phyloP scores from a whole-genome alignment of 2,329 filamentous ascomycete genomes.

The Hyphodiscus sp. region DNA sequence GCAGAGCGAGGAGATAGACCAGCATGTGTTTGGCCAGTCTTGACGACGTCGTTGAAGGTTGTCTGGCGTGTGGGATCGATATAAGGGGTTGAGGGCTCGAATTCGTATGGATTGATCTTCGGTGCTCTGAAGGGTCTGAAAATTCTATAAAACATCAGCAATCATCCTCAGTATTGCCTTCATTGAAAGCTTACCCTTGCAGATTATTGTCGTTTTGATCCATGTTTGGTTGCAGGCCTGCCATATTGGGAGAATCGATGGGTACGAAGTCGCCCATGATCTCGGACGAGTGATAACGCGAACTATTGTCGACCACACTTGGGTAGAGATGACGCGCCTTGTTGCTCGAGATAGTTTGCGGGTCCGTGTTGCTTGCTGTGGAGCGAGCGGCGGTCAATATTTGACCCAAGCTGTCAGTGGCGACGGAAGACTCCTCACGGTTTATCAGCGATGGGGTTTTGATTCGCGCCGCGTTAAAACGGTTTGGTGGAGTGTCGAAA shows the following conservation, averaged over 20 bases:
- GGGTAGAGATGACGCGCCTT: neutral
- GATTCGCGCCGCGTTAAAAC: neutral
- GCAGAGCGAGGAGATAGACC: constrained; percentile 9
- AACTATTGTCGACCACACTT: too few relatives aligned
- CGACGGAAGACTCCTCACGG: neutral
- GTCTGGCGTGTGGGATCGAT: constrained; percentile 14
- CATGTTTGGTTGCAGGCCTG: neutral
- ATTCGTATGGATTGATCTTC: constrained; percentile 15
- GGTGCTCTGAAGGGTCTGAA: neutral
- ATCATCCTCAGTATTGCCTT: neutral
- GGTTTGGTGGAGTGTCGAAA: neutral
- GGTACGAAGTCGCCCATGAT: constrained; percentile 25
- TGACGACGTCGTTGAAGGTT: constrained; percentile 22
- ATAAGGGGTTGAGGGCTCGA: constrained; percentile 23
- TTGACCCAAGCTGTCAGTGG: neutral
- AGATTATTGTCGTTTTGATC: neutral
- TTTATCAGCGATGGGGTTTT: neutral
- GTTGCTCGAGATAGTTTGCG: neutral
- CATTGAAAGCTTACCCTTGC: neutral
- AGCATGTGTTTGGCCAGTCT: constrained; percentile 4
- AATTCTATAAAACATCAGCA: constrained; percentile 5
- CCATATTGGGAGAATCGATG: constrained; percentile 7
- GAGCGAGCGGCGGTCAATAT: neutral
- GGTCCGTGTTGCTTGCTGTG: neutral
- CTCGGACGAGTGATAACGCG: constrained; percentile 3